Evolutionary conservation across 2,329 filamentous ascomycete genomes (phyloP).

Genomic region (Penicillium sp.): DNA sequence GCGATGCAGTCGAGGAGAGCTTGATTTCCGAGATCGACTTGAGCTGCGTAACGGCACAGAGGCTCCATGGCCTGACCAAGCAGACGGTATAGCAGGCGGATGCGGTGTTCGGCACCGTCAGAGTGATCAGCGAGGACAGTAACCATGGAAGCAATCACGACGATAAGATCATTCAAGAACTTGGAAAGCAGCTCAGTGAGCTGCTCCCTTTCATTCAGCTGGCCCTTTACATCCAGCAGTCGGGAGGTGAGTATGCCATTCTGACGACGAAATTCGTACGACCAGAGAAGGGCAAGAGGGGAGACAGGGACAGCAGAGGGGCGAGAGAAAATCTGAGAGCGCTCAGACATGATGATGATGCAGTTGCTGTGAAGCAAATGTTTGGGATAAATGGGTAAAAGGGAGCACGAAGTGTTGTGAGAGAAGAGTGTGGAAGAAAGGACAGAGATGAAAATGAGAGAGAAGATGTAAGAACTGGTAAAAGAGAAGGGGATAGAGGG

Average conservation of each 20-base stretch:
- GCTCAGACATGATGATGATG: not conserved
- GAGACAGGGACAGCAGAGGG: not conserved
- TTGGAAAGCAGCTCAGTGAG: conserved; percentile 5
- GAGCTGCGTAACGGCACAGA: conserved; percentile 3
- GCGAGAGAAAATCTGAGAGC: not conserved
- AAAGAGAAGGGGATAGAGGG: not conserved
- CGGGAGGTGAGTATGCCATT: conserved; percentile 37
- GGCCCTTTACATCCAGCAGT: conserved; percentile 28
- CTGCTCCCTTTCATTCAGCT: not conserved
- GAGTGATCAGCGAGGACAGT: not conserved
- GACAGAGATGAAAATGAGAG: not conserved
- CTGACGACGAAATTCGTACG: conserved; percentile 44
- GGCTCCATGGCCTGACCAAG: conserved; percentile 6
- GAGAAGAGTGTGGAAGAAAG: not conserved
- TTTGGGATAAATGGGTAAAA: not conserved
- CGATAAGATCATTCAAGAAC: conserved; percentile 9
- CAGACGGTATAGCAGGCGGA: conserved; percentile 5
- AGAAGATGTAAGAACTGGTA: not conserved
- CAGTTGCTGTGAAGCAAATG: not conserved
- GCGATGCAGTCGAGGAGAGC: conserved; percentile 11
- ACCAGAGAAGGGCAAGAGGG: conserved; percentile 40
- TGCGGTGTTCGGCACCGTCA: not conserved
- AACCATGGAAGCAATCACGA: conserved; percentile 10
- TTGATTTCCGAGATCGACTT: conserved; percentile 3
- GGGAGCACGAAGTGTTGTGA: not conserved